Evolutionary conservation across 441 rosid genomes (phyloP), one percentile per base, ranked within the genome.

Genomic region (Gossypium gossypioides): DNA sequence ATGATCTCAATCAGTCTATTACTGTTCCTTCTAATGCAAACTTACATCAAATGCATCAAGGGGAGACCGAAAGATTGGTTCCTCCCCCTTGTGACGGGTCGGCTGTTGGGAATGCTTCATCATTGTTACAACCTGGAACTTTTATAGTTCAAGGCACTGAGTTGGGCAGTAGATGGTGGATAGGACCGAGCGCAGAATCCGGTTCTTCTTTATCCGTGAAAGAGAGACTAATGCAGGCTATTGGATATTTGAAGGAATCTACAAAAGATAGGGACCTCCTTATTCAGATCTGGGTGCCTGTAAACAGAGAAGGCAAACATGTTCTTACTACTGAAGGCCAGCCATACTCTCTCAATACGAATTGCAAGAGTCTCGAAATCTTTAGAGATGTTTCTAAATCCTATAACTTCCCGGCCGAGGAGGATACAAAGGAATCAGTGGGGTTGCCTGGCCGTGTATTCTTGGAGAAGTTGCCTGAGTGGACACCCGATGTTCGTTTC

Each of bases 401-500:
- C 29, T 89, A 82, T 60, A 85, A 85, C 56, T 88, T 91, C 63
- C 82, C 90, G 4, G 87, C 88, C 4, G 97, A 90, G 50, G 86
- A 77, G 71, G 89, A 79, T 67, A 80, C 87, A 1, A 80, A 82
- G 61, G 89, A 86, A 27, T 76, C 78, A 2, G 78, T 80, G 7
- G 96, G 97, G 76, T 79, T 91, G 79, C 97, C 92, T 0, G 93
- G 96, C 74, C 86, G 97, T 40, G 97, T 90, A 46, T 91, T 72
- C 83, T 68, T 85, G 71, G 83, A 76, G 75, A 86, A 84, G 79
- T 74, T 90, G 72, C 96, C 97, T 8, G 97, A 91, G 76, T 90
- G 92, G 92, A 92, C 93, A n/a, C 96, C 93, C 69, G 96, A 92
- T 85, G 97, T 90, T 71, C 88, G 91, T 44, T 87, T 82, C 83